Percentiles rank a stretch among this genome's conserved stretches.
Evolutionary conservation across 2,329 filamentous ascomycete species (phyloP).

Genomic region (Aureobasidium leucospermi): DNA sequence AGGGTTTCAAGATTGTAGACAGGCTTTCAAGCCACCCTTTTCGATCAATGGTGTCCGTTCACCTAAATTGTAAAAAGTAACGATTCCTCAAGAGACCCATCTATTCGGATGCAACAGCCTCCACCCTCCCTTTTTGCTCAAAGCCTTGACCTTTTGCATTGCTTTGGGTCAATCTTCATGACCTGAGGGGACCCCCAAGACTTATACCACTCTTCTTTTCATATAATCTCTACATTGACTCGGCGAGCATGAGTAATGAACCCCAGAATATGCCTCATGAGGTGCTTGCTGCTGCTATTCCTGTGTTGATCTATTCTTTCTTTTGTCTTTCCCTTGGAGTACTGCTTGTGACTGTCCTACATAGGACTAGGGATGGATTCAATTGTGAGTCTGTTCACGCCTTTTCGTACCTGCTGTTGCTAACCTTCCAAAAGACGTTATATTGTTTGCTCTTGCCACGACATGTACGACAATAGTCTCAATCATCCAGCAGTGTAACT

Average conservation of each 20-base stretch:
- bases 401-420: not conserved
- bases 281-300: slow-evolving; percentile 14
- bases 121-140: not conserved
- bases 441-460: slow-evolving; percentile 15
- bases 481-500: slow-evolving; percentile 17
- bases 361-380: slow-evolving; percentile 16
- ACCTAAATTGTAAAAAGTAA: not conserved
- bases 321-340: slow-evolving; percentile 15
- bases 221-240: not conserved
- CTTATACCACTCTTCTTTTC: not conserved
- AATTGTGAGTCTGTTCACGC: slow-evolving; percentile 9
- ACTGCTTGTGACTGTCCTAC: slow-evolving; percentile 13
- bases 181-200: not conserved
- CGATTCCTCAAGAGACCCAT: no score
- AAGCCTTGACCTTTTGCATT: not conserved
- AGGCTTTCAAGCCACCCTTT: not conserved
- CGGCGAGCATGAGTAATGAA: not conserved
- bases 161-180: not conserved
- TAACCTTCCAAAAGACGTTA: slow-evolving; percentile 14
- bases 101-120: not conserved
- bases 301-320: slow-evolving; percentile 17
- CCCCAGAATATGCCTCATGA: slow-evolving; percentile 4
- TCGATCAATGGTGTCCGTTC: not conserved
- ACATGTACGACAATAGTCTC: slow-evolving; percentile 13
- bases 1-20: not conserved